Evolutionary conservation across 2,329 filamentous ascomycete genomes (phyloP), one percentile per base, ranked within the genome.

Genomic region (Aspergillus pseudoviridinutans): DNA sequence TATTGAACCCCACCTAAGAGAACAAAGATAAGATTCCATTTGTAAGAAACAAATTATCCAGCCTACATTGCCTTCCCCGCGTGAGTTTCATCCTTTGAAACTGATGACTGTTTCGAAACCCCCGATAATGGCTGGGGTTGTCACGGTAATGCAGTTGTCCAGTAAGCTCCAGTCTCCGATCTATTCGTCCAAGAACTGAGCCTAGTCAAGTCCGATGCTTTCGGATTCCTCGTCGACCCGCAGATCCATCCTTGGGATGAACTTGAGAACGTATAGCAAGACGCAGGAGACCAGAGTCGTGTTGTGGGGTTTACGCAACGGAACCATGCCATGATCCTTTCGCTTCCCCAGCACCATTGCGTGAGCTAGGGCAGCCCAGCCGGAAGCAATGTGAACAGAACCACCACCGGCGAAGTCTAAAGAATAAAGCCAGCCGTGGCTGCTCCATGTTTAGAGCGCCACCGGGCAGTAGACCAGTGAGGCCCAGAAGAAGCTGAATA

Each of bases 361-460:
- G 78, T 90, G 89, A 44, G 88, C 88, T 46, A 91, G 82, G 10
- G 88, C 88, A 22, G 87, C 85, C 57, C 86, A 86, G 38, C 88
- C 88, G 1, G 86, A 89, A 22, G 87, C 83, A 68, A 91, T 88
- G 74, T 91, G 88, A 22, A 91, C 88, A 41, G 88, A 88, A 12
- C 87, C 88, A 49, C 87, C 88, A 49, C 88, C 89, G 35, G 89
- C 88, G 66, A 90, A 91, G 73, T 91, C 88, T 64, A 90, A 83
- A 27, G 86, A 84, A 74, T 81, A 87, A 28, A 89, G 80, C 87
- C 88, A 91, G 50, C 88, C 88, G 60, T 85, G 86, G 53, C 80
- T 76, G 73, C 90, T 91, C 89, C 88, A 91, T 49, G 88, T 90
- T 83, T 88, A 90, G 75, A 88, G 89, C 50, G 88, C 88, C 59